Evolutionary conservation across 169 alveolate species (phyloP).

Genomic region (Neospora caninum): DNA sequence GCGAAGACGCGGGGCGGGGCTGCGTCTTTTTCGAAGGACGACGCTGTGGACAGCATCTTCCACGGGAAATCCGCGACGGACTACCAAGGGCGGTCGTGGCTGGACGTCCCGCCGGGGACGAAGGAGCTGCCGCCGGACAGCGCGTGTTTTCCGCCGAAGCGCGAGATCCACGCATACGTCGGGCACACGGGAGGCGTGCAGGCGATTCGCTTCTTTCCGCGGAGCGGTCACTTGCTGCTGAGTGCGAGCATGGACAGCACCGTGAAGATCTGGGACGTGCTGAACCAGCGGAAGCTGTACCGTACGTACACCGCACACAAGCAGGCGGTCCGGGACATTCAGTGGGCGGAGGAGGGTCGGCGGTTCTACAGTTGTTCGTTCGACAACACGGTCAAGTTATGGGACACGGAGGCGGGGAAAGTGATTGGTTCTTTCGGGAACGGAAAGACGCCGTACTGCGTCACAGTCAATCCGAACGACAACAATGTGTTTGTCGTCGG

Average conservation of each 20-base stretch:
- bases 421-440: conserved; percentile 84
- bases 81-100: conserved; percentile 74
- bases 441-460: conserved; percentile 90
- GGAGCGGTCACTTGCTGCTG: conserved; percentile 91
- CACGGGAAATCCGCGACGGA: conserved; percentile 66
- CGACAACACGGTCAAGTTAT: conserved; percentile 70
- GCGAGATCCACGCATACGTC: conserved; percentile 69
- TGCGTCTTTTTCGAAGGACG: too few species aligned
- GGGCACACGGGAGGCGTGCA: conserved; percentile 94
- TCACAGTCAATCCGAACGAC: conserved; percentile 81
- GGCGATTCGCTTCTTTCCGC: conserved; percentile 91
- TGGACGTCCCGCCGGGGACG: conserved; percentile 41
- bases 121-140: conserved; percentile 32
- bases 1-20: neutral
- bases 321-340: conserved; percentile 93
- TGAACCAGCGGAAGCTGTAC: conserved; percentile 83
- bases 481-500: conserved; percentile 91
- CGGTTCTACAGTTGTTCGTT: conserved; percentile 79
- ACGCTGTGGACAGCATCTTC: conserved; percentile 27
- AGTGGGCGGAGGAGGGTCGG: conserved; percentile 72
- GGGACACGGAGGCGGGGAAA: conserved; percentile 97
- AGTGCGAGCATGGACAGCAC: conserved; percentile 91
- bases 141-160: conserved; percentile 60
- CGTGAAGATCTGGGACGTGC: conserved; percentile 93
- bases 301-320: conserved; percentile 93